These are phyloP conservation scores for Sarocladium strictum DNA, from an alignment of 2,329 filamentous ascomycete species.

Conservation along the genomic window DNA sequence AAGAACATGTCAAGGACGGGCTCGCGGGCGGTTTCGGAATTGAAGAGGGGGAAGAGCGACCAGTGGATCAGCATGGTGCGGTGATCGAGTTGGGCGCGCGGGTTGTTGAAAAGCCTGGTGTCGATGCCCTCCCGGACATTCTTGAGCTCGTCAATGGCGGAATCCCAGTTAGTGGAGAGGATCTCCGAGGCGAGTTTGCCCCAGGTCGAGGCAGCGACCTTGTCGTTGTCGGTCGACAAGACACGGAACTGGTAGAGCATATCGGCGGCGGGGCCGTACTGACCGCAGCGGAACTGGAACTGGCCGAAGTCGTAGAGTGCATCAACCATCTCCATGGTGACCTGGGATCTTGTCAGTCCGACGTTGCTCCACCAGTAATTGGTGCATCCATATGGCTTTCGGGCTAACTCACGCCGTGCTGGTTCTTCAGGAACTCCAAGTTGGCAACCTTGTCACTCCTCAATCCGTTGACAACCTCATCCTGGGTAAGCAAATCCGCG, in stretches of 20 bases:
- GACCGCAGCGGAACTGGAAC: slow-evolving; percentile 96
- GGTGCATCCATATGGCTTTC: background rate
- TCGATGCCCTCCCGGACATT: slow-evolving; percentile 93
- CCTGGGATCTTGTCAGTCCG: slow-evolving; percentile 33
- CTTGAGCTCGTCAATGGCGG: slow-evolving; percentile 80
- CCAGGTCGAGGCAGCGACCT: slow-evolving; percentile 93
- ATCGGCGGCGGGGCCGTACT: slow-evolving; percentile 85
- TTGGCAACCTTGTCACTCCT: slow-evolving; percentile 97
- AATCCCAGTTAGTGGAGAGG: slow-evolving; percentile 90
- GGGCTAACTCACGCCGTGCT: slow-evolving; percentile 65
- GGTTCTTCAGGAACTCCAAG: slow-evolving; percentile 95
- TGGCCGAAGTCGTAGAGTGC: slow-evolving; percentile 92
- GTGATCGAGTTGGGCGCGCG: slow-evolving; percentile 90
- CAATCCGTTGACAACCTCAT: slow-evolving; percentile 85
- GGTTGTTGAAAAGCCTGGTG: slow-evolving; percentile 91
- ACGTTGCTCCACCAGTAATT: background rate
- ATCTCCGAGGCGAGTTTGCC: slow-evolving; percentile 97
- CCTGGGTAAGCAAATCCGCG: slow-evolving; percentile 75
- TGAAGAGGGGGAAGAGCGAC: slow-evolving; percentile 98
- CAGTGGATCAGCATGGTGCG: slow-evolving; percentile 98
- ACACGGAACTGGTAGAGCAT: slow-evolving; percentile 97
- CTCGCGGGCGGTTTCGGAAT: slow-evolving; percentile 88
- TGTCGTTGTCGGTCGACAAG: slow-evolving; percentile 96
- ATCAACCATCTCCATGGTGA: slow-evolving; percentile 93
- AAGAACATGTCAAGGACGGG: slow-evolving; percentile 94